phyloP scores from a whole-genome alignment of 805 yeast species.

The Myxozyma kluyveri region DNA sequence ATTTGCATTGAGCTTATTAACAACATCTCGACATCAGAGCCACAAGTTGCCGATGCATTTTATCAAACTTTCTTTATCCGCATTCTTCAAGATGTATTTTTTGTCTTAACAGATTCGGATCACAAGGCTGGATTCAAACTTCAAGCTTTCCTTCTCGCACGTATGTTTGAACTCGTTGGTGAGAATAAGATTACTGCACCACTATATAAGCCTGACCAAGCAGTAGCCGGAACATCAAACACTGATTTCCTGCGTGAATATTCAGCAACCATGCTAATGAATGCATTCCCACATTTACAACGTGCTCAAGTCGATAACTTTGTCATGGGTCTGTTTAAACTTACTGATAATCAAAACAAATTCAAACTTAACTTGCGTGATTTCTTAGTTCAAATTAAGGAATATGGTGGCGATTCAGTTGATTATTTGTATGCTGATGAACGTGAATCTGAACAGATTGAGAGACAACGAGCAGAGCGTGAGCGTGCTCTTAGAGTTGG shows the following conservation, averaged over 20 bases:
- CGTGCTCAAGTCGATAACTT: constrained; percentile 78
- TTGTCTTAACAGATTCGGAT: constrained; percentile 92
- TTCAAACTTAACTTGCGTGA: constrained; percentile 88
- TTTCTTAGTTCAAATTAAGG: constrained; percentile 93
- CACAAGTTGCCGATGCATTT: constrained; percentile 78
- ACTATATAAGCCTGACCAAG: constrained; percentile 73
- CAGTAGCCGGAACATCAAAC: constrained; percentile 82
- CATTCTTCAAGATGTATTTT: constrained; percentile 86
- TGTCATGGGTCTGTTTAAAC: constrained; percentile 65
- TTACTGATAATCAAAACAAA: constrained; percentile 68
- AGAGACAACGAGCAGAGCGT: constrained; percentile 65
- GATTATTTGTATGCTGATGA: constrained; percentile 95
- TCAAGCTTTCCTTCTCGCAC: constrained; percentile 81
- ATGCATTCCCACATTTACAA: constrained; percentile 91
- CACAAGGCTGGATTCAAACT: constrained; percentile 93
- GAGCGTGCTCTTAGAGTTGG: constrained; percentile 85
- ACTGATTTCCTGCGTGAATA: constrained; percentile 74
- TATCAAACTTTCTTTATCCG: constrained; percentile 86
- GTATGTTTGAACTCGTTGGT: constrained; percentile 78
- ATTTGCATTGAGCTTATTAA: constrained; percentile 78
- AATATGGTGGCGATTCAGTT: constrained; percentile 91
- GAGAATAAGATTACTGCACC: constrained; percentile 72
- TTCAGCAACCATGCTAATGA: constrained; percentile 72
- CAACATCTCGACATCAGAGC: constrained; percentile 76
- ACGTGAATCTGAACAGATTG: constrained; percentile 70